Percentiles rank a stretch among this genome's conserved stretches.
Evolutionary conservation across 2,329 filamentous ascomycete species (phyloP).

Genomic region (Trichoderma arundinaceum): DNA sequence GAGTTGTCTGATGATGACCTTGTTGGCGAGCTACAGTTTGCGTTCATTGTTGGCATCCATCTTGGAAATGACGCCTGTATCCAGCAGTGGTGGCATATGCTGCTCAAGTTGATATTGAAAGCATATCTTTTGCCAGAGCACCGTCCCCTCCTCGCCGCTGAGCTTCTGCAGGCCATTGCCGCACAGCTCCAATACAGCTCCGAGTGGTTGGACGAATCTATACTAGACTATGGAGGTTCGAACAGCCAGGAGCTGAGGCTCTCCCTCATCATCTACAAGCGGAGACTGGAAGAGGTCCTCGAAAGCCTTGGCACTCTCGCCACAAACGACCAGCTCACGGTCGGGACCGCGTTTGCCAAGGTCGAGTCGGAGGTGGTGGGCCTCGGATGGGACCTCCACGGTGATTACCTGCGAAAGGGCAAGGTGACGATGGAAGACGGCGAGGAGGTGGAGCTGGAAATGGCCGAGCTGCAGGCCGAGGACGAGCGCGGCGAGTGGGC

Average conservation of each 20-base stretch:
- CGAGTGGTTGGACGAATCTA: slow-evolving; percentile 54
- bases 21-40: slow-evolving; percentile 65
- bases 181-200: slow-evolving; percentile 62
- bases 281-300: slow-evolving; percentile 56
- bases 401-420: slow-evolving; percentile 55
- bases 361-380: slow-evolving; percentile 45
- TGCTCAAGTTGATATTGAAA: slow-evolving; percentile 57
- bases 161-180: slow-evolving; percentile 57
- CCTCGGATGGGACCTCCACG: slow-evolving; percentile 63
- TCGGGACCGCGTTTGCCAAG: slow-evolving; percentile 54
- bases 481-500: slow-evolving; percentile 61
- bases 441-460: slow-evolving; percentile 54
- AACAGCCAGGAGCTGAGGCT: slow-evolving; percentile 49
- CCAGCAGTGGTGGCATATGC: slow-evolving; percentile 66
- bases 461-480: slow-evolving; percentile 59
- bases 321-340: slow-evolving; percentile 50
- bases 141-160: slow-evolving; percentile 52
- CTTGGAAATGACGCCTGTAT: slow-evolving; percentile 64
- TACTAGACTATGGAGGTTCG: slow-evolving; percentile 46
- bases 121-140: slow-evolving; percentile 53
- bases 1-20: slow-evolving; percentile 50
- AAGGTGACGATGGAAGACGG: slow-evolving; percentile 60
- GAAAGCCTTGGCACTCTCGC: slow-evolving; percentile 43
- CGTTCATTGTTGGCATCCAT: slow-evolving; percentile 62
- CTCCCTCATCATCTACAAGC: slow-evolving; percentile 60